Conservation (phyloP, 192 early-diverging fungal genomes). For the Backusella westeae region DNA sequence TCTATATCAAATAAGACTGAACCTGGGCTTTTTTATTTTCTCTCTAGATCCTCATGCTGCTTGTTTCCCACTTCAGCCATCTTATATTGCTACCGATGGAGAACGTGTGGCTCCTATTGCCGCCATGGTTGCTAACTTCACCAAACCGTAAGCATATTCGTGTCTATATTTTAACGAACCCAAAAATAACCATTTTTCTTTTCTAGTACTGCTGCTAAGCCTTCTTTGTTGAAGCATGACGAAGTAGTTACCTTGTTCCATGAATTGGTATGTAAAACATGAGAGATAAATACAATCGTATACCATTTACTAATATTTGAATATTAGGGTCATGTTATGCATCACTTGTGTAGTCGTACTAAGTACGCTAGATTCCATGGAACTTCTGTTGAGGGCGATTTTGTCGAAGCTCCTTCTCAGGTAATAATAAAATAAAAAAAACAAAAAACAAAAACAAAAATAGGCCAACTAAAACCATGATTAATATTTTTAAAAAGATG, state of each 20-base stretch:
- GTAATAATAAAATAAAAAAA: constrained; percentile 14
- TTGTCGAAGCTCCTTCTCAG: constrained; percentile 87
- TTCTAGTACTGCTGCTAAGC: constrained; percentile 55
- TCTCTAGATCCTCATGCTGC: constrained; percentile 66
- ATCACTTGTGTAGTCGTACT: constrained; percentile 67
- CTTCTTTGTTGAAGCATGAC: constrained; percentile 75
- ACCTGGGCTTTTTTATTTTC: neutral
- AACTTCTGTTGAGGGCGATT: constrained; percentile 75
- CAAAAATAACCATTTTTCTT: neutral
- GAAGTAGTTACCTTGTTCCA: constrained; percentile 86
- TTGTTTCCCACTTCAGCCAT: constrained; percentile 72
- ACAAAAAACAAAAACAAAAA: neutral
- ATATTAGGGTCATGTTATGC: constrained; percentile 35
- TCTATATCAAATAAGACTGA: neutral
- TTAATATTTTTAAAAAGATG: constrained; percentile 47
- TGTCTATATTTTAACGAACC: constrained; percentile 25
- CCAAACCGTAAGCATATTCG: constrained; percentile 49
- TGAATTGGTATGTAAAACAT: constrained; percentile 60
- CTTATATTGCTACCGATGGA: constrained; percentile 55
- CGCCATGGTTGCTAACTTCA: constrained; percentile 73
- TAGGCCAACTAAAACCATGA: neutral
- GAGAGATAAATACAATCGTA: constrained; percentile 47
- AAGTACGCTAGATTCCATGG: constrained; percentile 76
- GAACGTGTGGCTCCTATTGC: constrained; percentile 60
- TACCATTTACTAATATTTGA: neutral